Conservation (phyloP, 1,284 basidiomycete species). For the Marasmius fiardii region DNA sequence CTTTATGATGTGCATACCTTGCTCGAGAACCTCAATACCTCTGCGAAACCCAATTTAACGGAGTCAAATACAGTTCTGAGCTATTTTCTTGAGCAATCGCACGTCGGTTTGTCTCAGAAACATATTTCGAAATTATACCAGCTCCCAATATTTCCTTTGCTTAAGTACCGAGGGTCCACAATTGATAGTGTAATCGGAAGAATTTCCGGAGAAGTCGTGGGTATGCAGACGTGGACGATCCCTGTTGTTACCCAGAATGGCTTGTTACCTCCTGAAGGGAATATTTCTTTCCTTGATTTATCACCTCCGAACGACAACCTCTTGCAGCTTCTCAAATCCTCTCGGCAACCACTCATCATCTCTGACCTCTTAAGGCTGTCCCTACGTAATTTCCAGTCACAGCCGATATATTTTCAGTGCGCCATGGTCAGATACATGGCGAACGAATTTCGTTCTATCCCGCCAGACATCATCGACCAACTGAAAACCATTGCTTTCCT, state of each 20-base stretch:
- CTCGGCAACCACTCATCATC: neutral
- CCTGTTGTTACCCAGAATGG: neutral
- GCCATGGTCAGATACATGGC: constrained; percentile 4
- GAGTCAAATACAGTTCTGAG: neutral
- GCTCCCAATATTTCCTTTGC: neutral
- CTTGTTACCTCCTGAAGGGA: neutral
- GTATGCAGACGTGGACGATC: neutral
- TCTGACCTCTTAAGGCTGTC: constrained; percentile 3
- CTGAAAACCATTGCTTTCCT: constrained; percentile 27
- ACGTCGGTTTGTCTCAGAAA: neutral
- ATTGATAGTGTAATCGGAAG: neutral
- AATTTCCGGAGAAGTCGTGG: neutral
- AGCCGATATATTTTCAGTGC: constrained; percentile 1
- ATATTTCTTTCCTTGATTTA: neutral
- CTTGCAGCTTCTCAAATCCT: neutral
- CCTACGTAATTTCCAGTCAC: neutral
- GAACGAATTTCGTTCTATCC: neutral
- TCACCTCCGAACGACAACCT: neutral
- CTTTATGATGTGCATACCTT: neutral
- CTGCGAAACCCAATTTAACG: neutral
- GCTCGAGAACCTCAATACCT: neutral
- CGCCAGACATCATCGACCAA: constrained; percentile 22
- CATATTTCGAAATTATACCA: neutral
- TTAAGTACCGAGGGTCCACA: neutral
- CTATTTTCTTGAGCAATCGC: neutral